These are phyloP conservation scores for Arthroderma sp. DNA, from an alignment of 2,329 filamentous ascomycete species.

Conservation along the genomic window DNA sequence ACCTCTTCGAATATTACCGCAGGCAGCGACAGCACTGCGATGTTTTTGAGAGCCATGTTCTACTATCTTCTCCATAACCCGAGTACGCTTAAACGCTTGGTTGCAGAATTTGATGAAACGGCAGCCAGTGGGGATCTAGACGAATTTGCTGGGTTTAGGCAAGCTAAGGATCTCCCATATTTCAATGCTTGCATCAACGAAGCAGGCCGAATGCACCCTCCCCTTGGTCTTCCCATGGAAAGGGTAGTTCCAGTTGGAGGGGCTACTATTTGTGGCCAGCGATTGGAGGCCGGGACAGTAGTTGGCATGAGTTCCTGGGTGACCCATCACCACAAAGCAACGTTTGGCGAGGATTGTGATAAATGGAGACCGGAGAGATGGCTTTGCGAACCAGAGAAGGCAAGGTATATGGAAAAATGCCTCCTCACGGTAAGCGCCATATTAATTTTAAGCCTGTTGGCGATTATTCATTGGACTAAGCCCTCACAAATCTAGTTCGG, in stretches of 20 bases:
- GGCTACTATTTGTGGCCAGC: slow-evolving; percentile 49
- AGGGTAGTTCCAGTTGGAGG: slow-evolving; percentile 57
- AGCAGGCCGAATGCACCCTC: slow-evolving; percentile 63
- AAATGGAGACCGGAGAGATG: slow-evolving; percentile 42
- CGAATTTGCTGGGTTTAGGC: slow-evolving; percentile 29
- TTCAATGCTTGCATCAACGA: slow-evolving; percentile 70
- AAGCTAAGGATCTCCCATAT: slow-evolving; percentile 59
- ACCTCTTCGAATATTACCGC: slow-evolving; percentile 50
- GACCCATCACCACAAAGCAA: slow-evolving; percentile 52
- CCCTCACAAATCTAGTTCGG: slow-evolving; percentile 43
- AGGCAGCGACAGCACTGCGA: slow-evolving; percentile 69
- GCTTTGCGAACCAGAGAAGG: slow-evolving; percentile 29
- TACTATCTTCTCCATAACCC: slow-evolving; percentile 61
- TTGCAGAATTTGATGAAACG: slow-evolving; percentile 30
- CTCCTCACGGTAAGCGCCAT: slow-evolving; percentile 8
- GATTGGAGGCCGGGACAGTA: slow-evolving; percentile 57
- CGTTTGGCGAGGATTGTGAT: slow-evolving; percentile 59
- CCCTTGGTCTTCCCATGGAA: slow-evolving; percentile 60
- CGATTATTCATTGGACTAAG: slow-evolving; percentile 35
- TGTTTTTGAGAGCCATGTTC: slow-evolving; percentile 58
- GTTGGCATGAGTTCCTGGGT: slow-evolving; percentile 68
- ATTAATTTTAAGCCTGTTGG: slow-evolving; percentile 27
- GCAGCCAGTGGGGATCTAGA: slow-evolving; percentile 50
- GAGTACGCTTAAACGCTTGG: slow-evolving; percentile 18
- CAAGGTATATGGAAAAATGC: slow-evolving; percentile 13